A percentile compares a stretch with the other conserved stretches of the same genome.
Evolutionary conservation across 1,139 yeast genomes (phyloP).

Genomic region (Taphrina wiesneri): DNA sequence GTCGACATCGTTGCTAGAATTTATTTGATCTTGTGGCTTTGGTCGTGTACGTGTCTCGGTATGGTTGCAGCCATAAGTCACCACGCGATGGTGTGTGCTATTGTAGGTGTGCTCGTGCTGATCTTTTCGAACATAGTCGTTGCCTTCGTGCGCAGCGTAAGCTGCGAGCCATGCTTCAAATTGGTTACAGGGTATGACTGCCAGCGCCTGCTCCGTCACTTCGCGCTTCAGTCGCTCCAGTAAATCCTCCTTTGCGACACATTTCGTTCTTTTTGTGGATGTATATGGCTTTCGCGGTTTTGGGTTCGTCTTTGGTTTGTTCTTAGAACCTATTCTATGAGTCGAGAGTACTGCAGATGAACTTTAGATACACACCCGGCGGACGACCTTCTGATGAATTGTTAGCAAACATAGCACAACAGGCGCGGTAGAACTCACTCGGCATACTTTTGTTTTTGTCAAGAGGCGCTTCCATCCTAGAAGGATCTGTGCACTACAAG

Average conservation of each 20-base stretch:
- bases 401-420: conserved; percentile 1
- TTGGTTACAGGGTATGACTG: conserved; percentile 19
- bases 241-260: conserved; percentile 18
- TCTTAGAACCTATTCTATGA: background rate
- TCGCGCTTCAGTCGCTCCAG: conserved; percentile 26
- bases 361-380: background rate
- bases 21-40: background rate
- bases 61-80: conserved; percentile 28
- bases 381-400: conserved; percentile 1
- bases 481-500: background rate
- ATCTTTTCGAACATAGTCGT: conserved; percentile 19
- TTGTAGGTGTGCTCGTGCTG: conserved; percentile 33
- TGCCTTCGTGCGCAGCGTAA: conserved; percentile 30
- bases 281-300: conserved; percentile 29
- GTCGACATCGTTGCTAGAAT: background rate
- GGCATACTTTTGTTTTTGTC: conserved; percentile 18
- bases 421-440: background rate
- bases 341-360: background rate
- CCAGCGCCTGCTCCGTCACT: conserved; percentile 20
- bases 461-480: background rate
- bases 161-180: conserved; percentile 27
- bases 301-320: conserved; percentile 16
- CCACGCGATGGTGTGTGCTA: conserved; percentile 32
- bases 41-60: background rate
- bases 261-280: conserved; percentile 17